Base-by-base conservation (phyloP, 116 monocot species). In the Zostera marina region DNA sequence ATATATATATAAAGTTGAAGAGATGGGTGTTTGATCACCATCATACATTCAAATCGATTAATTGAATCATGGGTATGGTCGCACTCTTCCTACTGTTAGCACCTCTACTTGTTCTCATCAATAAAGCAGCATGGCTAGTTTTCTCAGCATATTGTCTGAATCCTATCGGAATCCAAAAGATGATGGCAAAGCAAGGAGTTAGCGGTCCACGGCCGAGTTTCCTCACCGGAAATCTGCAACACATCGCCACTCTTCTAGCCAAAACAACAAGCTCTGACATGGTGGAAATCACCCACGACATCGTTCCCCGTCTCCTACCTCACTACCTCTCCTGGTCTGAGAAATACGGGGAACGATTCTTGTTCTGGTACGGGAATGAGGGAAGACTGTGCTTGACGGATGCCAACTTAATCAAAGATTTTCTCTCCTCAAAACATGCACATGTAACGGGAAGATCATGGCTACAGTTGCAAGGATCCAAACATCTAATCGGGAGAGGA, bases 311-410 rank as follows among this genome's bases (percentile, higher is more conserved):
- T 47, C 77, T 94, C 57, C 63, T 94, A 38, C 94, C 94, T 16
- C 94, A 94, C 63, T 88, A 77, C 43, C 67, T 79, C 24, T 75
- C 81, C 48, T 94, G 94, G 94, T 79, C 81, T 41, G 73, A 80
- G 70, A 65, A 61, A 17, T 88, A 79, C 25, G 94, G 94, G 6
- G 79, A 82, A 64, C 72, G 73, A 41, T 94, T 94, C 73, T 47
- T 88, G 17, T 81, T 75, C 63, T 85, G 85, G 82, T 88, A 79
- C 56, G 94, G 94, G 8, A 85, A 73, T 63, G 94, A 94, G 82
- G 88, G 88, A 24, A 62, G 94, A 67, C 62, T 94, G 63, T 94
- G 94, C 68, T 42, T 94, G 51, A 80, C 77, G 12, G 94, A 94
- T 25, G 78, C 72, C 0, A 82, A 85, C 44, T 41, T 82, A 82